Base-by-base conservation (phyloP, 495 filamentous ascomycete genomes). In the Lasiosphaeriaceae sp. region DNA sequence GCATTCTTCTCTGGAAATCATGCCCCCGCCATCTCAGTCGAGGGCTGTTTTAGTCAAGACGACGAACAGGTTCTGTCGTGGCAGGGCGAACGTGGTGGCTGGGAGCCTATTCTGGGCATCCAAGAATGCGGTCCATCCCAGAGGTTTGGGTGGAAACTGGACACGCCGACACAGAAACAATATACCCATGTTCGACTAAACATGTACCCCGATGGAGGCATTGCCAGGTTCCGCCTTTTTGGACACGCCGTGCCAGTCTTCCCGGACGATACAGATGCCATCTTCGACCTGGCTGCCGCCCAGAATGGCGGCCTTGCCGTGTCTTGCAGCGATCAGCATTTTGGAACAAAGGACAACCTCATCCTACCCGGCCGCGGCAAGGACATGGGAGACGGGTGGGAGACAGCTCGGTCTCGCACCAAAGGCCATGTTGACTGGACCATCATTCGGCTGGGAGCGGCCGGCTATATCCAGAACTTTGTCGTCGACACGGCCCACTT, bases 361-460 rank as follows among this genome's bases (percentile, higher is more conserved):
- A 80, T 96, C 14, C 75, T 96, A 12, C 92, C 92, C 2, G 91
- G 91, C 2, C 79, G 92, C 23, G 92, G 92, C 7, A 83, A 86
- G 66, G 86, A 97, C 71, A 96, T 96, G 91, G 88, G 91, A 29
- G 92, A 96, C 69, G 92, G 92, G 2, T 97, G 92, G 92, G 92
- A 97, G 73, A 97, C 92, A 11, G 85, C 87, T 52, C 81, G 92
- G 37, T 90, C 86, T 29, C 74, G 92, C 22, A 83, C 79, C 21
- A 83, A 83, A 61, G 87, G 82, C 11, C 92, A 97, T 71, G 75
- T 88, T 19, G 92, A 97, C 72, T 96, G 92, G 92, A 80, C 86
- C 11, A 85, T 96, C 58, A 79, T 95, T 51, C 80, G 81, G 59
- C 81, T 97, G 21, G 92, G 92, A 7, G 80, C 85, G 1, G 77